A percentile compares a stretch with the other conserved stretches of the same genome.
Evolutionary conservation across 2,329 filamentous ascomycete genomes (phyloP).

Genomic region (Colletotrichum chrysophilum): DNA sequence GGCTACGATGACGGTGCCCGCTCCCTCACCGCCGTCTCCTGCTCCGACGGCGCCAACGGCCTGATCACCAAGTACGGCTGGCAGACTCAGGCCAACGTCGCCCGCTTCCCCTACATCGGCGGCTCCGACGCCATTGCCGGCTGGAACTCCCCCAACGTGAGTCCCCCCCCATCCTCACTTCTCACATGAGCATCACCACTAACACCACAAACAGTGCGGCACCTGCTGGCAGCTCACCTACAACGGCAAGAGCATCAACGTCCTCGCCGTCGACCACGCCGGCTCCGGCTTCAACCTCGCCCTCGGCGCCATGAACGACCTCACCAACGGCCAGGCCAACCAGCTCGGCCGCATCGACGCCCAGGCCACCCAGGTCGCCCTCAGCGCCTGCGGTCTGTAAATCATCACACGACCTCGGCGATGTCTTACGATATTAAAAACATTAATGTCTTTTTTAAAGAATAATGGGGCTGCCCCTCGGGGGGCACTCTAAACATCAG

Average conservation of each 20-base stretch:
- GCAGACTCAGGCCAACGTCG: conserved; percentile 56
- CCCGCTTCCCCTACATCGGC: conserved; percentile 60
- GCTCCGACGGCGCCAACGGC: conserved; percentile 72
- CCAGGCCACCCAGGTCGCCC: conserved; percentile 45
- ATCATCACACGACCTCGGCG: not conserved
- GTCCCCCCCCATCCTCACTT: too few relatives aligned
- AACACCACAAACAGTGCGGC: conserved; percentile 51
- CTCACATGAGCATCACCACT: not conserved
- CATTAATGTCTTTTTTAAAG: not conserved
- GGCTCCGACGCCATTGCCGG: conserved; percentile 55
- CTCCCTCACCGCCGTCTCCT: conserved; percentile 63
- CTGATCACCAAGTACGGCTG: conserved; percentile 67
- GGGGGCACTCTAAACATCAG: not conserved
- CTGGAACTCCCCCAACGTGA: conserved; percentile 56
- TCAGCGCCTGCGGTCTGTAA: conserved; percentile 48
- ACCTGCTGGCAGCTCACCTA: conserved; percentile 63
- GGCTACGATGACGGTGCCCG: conserved; percentile 69
- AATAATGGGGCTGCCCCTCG: not conserved
- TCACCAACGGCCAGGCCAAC: conserved; percentile 57
- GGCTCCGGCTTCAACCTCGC: conserved; percentile 60
- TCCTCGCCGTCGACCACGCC: conserved; percentile 62
- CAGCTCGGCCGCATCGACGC: conserved; percentile 59
- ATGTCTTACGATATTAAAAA: not conserved
- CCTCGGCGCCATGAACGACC: conserved; percentile 57
- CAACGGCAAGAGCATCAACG: conserved; percentile 54